Evolutionary conservation across 106 monocot species (phyloP).

Genomic region (Phalaenopsis aphrodite): DNA sequence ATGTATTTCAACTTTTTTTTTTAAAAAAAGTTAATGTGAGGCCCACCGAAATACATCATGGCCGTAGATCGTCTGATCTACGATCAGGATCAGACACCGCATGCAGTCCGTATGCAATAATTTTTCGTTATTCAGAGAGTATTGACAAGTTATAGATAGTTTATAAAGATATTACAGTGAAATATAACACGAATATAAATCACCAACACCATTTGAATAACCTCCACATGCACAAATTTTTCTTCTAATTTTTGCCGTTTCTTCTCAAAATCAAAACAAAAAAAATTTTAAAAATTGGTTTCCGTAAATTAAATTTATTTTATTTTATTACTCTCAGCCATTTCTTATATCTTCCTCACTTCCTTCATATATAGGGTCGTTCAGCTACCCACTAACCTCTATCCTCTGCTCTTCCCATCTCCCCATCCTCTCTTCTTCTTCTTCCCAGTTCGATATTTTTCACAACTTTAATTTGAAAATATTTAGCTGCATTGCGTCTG

Average conservation of each 20-base stretch:
- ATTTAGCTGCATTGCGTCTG: not conserved
- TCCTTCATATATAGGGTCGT: constrained; percentile 1
- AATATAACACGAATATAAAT: no score
- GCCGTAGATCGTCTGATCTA: no score
- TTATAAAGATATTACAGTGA: no score
- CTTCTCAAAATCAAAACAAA: not conserved
- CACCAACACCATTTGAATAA: no score
- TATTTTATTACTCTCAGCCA: not conserved
- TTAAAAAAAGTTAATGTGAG: no score
- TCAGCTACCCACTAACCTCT: constrained; percentile 1
- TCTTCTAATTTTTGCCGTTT: not conserved
- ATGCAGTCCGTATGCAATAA: no score
- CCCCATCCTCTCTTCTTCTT: not conserved
- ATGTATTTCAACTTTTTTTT: no score
- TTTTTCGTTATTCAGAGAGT: no score
- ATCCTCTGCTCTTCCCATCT: not conserved
- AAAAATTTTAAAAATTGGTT: not conserved
- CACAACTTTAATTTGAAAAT: not conserved
- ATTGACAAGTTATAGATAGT: no score
- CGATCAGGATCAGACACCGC: no score
- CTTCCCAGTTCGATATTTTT: not conserved
- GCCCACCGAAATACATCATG: no score
- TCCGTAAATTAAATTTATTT: not conserved
- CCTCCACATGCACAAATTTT: no score
- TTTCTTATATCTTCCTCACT: not conserved